Evolutionary conservation across 2,329 filamentous ascomycete genomes (phyloP).

Genomic region (Amphichorda felina): DNA sequence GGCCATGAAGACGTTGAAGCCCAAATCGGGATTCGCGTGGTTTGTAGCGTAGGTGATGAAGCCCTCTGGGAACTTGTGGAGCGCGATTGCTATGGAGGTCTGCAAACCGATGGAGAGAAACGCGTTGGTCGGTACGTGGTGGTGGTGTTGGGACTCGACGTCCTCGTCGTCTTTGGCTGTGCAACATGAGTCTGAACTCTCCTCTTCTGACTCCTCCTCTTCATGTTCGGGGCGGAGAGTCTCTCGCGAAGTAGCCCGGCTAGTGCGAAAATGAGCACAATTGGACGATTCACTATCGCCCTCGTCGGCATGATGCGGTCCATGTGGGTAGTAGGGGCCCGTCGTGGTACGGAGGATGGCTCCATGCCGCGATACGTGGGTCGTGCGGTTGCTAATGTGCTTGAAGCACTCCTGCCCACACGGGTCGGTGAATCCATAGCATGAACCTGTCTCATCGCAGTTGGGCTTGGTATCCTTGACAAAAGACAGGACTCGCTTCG

Average conservation of each 20-base stretch:
- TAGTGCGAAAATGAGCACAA: conserved; percentile 21
- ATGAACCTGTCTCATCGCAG: conserved; percentile 48
- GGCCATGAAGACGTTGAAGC: conserved; percentile 86
- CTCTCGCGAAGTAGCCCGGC: conserved; percentile 26
- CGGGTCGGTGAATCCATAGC: conserved; percentile 53
- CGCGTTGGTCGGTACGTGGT: conserved; percentile 88
- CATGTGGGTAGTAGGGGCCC: conserved; percentile 17
- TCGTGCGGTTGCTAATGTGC: conserved; percentile 31
- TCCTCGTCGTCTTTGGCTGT: conserved; percentile 21
- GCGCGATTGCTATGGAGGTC: conserved; percentile 84
- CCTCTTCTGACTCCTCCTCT: not conserved
- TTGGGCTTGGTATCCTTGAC: conserved; percentile 52
- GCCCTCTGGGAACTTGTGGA: conserved; percentile 87
- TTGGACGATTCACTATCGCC: conserved; percentile 12
- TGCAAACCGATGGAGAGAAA: conserved; percentile 94
- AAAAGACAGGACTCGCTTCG: conserved; percentile 49
- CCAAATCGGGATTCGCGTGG: conserved; percentile 81
- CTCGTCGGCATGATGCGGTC: conserved; percentile 13
- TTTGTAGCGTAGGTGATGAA: conserved; percentile 94
- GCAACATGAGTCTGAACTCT: conserved; percentile 7
- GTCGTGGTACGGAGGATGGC: conserved; percentile 30
- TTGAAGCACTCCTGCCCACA: conserved; percentile 57
- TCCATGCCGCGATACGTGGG: conserved; percentile 18
- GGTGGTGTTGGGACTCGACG: conserved; percentile 59
- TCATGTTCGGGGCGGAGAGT: conserved; percentile 11